Conservation (phyloP, 345 rosid genomes). For the Euclidium syriacum region DNA sequence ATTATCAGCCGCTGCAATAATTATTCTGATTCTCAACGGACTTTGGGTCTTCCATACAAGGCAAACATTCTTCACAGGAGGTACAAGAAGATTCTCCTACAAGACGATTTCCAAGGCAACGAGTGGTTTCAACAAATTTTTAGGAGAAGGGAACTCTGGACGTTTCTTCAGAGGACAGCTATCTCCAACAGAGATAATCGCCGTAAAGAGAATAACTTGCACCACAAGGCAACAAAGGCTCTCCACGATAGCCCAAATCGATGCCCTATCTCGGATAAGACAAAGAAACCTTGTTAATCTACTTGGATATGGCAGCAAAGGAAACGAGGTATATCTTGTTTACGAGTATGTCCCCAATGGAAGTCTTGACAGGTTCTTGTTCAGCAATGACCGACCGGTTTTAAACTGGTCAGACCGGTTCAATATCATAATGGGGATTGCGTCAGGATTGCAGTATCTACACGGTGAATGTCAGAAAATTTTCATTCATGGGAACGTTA, state of each 20-base stretch:
- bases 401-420: slow-evolving; percentile 45
- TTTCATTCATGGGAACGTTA: slow-evolving; percentile 43
- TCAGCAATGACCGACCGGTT: slow-evolving; percentile 25
- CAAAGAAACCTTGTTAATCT: slow-evolving; percentile 44
- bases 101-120: slow-evolving; percentile 22
- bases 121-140: neutral
- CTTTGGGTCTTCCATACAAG: neutral
- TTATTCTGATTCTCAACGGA: neutral
- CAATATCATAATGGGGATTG: slow-evolving; percentile 39
- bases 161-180: slow-evolving; percentile 26
- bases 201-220: slow-evolving; percentile 18
- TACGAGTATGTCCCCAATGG: slow-evolving; percentile 48
- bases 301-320: slow-evolving; percentile 41
- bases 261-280: slow-evolving; percentile 17
- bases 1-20: neutral
- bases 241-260: slow-evolving; percentile 3
- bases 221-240: slow-evolving; percentile 22
- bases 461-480: slow-evolving; percentile 43
- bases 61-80: neutral
- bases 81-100: slow-evolving; percentile 9
- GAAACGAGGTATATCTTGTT: slow-evolving; percentile 36
- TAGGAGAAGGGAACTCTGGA: slow-evolving; percentile 17
- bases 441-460: slow-evolving; percentile 42
- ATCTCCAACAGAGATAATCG: slow-evolving; percentile 8
- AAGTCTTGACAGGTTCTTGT: slow-evolving; percentile 42